These are phyloP conservation scores for Tulasnella sp. DNA, from an alignment of 768 basidiomycete species.

Conservation along the genomic window DNA sequence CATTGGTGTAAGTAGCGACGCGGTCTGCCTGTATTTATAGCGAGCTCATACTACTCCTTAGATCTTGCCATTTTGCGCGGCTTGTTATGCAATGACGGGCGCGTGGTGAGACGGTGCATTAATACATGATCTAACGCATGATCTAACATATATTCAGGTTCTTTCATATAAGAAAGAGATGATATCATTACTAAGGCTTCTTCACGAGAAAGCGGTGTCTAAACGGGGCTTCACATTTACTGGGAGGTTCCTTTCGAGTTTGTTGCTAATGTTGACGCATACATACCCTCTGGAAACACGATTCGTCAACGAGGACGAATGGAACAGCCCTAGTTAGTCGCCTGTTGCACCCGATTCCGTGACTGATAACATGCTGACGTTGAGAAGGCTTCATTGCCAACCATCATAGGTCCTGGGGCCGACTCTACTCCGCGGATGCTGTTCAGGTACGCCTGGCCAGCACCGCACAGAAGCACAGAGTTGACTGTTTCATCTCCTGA, in stretches of 20 bases:
- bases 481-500: background rate
- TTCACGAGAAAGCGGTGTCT: slow-evolving; percentile 70
- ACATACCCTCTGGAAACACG: slow-evolving; percentile 68
- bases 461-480: background rate
- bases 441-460: slow-evolving; percentile 31
- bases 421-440: slow-evolving; percentile 62
- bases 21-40: background rate
- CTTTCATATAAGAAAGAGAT: slow-evolving; percentile 55
- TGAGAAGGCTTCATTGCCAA: slow-evolving; percentile 46
- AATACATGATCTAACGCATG: background rate
- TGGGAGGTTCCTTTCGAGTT: slow-evolving; percentile 62
- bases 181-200: slow-evolving; percentile 46
- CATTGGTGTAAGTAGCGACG: slow-evolving; percentile 69
- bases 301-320: slow-evolving; percentile 70
- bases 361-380: background rate
- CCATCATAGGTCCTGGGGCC: slow-evolving; percentile 69
- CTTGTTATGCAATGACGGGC: slow-evolving; percentile 62
- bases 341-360: background rate
- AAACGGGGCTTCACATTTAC: slow-evolving; percentile 81
- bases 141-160: slow-evolving; percentile 24
- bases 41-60: slow-evolving; percentile 40
- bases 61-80: slow-evolving; percentile 77
- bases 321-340: slow-evolving; percentile 67
- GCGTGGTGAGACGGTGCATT: slow-evolving; percentile 35
- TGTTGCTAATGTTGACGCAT: slow-evolving; percentile 61